Percentiles rank a stretch among this genome's conserved stretches.
These are phyloP conservation scores for Xylaria hypoxylon DNA, from an alignment of 2,329 filamentous ascomycete genomes.

Conservation along the genomic window DNA sequence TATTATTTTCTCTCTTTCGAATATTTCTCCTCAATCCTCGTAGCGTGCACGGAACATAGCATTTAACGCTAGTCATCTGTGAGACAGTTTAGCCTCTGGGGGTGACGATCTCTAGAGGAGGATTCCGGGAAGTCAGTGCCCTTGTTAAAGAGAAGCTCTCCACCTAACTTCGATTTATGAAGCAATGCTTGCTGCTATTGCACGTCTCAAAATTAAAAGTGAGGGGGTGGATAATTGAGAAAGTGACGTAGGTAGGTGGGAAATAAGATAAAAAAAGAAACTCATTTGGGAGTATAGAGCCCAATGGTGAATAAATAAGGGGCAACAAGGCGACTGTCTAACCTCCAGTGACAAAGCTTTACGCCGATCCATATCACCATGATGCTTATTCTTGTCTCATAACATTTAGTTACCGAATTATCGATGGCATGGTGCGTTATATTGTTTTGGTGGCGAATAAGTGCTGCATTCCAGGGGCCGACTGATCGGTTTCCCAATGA, in stretches of 20 bases:
- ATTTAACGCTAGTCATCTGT: not conserved
- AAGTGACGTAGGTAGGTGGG: not conserved
- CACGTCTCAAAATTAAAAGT: not conserved
- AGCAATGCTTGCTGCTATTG: not conserved
- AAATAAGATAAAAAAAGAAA: not conserved
- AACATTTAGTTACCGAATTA: not conserved
- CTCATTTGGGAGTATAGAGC: not conserved
- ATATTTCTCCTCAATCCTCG: not conserved
- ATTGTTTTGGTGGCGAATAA: conserved; percentile 11
- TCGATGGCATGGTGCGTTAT: not conserved
- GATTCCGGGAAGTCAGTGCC: not conserved
- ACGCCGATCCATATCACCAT: conserved; percentile 17
- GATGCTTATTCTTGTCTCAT: conserved; percentile 22
- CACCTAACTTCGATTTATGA: not conserved
- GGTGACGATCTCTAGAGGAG: not conserved
- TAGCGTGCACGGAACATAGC: not conserved
- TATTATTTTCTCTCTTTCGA: not conserved
- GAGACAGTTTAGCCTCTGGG: not conserved
- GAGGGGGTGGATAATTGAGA: not conserved
- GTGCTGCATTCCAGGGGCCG: conserved; percentile 32
- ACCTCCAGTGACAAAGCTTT: not conserved
- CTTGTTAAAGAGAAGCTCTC: not conserved
- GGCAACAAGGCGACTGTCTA: not conserved
- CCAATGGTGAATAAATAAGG: not conserved
- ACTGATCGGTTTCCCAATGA: conserved; percentile 21